These are phyloP conservation scores for Sporothrix pallida DNA, from an alignment of 2,329 filamentous ascomycete genomes.

Conservation along the genomic window DNA sequence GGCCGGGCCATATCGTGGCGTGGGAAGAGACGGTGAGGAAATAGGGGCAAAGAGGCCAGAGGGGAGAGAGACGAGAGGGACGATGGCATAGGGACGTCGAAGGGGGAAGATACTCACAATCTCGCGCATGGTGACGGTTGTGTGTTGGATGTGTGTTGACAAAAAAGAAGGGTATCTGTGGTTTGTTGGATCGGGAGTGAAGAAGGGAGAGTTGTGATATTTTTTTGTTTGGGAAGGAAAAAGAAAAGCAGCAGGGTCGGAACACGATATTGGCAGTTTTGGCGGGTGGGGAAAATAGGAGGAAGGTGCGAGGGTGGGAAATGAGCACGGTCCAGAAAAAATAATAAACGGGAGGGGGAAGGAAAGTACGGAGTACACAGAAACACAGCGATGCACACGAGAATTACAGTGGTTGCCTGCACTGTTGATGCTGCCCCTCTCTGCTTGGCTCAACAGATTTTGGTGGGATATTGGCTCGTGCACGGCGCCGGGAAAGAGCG, in stretches of 20 bases:
- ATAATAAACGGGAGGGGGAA: slow-evolving; percentile 18
- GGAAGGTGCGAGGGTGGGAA: slow-evolving; percentile 32
- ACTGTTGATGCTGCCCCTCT: slow-evolving; percentile 13
- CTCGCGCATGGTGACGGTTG: slow-evolving; percentile 70
- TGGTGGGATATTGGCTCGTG: slow-evolving; percentile 5
- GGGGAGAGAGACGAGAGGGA: neutral
- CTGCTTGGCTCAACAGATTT: slow-evolving; percentile 15
- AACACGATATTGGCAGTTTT: slow-evolving; percentile 28
- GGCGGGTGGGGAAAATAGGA: slow-evolving; percentile 32
- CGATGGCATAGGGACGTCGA: neutral
- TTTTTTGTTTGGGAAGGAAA: slow-evolving; percentile 25
- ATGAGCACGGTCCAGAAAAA: slow-evolving; percentile 33
- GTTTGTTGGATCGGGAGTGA: neutral
- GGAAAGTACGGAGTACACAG: neutral
- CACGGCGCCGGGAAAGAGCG: neutral
- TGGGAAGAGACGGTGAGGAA: slow-evolving; percentile 31
- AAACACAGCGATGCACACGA: neutral
- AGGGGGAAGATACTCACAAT: slow-evolving; percentile 61
- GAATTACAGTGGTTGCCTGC: slow-evolving; percentile 15
- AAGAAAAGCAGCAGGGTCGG: slow-evolving; percentile 24
- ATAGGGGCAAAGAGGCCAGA: slow-evolving; percentile 11
- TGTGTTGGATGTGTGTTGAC: slow-evolving; percentile 28
- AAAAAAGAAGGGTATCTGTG: slow-evolving; percentile 16
- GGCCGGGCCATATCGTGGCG: neutral
- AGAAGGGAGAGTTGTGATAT: slow-evolving; percentile 24